Percentiles rank a stretch among this genome's conserved stretches.
Evolutionary conservation across 2,329 filamentous ascomycete species (phyloP).

Genomic region (Venturia carpophila): DNA sequence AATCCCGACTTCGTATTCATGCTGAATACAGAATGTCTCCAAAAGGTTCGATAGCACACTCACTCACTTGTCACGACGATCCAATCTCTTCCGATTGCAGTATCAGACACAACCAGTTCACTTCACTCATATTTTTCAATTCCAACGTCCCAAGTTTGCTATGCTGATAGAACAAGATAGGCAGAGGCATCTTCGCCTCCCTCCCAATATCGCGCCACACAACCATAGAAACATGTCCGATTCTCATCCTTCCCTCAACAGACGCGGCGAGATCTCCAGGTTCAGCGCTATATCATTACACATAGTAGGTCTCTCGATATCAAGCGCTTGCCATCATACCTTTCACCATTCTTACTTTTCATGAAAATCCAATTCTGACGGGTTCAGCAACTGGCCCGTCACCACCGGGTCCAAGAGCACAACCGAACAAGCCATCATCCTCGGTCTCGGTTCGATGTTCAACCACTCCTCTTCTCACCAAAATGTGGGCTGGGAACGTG

Average conservation of each 20-base stretch:
- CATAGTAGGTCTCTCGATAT: slow-evolving; percentile 38
- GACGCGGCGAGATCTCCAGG: slow-evolving; percentile 46
- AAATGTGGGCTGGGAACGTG: slow-evolving; percentile 49
- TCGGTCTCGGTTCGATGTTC: slow-evolving; percentile 52
- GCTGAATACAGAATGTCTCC: no score
- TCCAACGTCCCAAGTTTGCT: background rate
- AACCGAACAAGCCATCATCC: slow-evolving; percentile 42
- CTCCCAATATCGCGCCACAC: slow-evolving; percentile 40
- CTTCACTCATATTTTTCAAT: no score
- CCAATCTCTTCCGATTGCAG: no score
- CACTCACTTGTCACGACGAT: no score
- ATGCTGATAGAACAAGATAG: slow-evolving; percentile 27
- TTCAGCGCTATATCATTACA: slow-evolving; percentile 48
- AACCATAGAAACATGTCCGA: slow-evolving; percentile 45
- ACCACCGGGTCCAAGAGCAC: slow-evolving; percentile 17
- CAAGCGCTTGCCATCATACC: no score
- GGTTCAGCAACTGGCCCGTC: slow-evolving; percentile 36
- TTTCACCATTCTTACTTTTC: background rate
- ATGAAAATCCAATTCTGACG: background rate
- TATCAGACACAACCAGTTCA: no score
- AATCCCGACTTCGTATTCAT: no score
- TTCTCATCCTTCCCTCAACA: slow-evolving; percentile 40
- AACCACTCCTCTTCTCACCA: slow-evolving; percentile 46
- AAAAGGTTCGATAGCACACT: no score
- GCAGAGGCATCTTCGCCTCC: slow-evolving; percentile 46